Evolutionary conservation across 768 basidiomycete species (phyloP).

Genomic region (Amanita phalloides): DNA sequence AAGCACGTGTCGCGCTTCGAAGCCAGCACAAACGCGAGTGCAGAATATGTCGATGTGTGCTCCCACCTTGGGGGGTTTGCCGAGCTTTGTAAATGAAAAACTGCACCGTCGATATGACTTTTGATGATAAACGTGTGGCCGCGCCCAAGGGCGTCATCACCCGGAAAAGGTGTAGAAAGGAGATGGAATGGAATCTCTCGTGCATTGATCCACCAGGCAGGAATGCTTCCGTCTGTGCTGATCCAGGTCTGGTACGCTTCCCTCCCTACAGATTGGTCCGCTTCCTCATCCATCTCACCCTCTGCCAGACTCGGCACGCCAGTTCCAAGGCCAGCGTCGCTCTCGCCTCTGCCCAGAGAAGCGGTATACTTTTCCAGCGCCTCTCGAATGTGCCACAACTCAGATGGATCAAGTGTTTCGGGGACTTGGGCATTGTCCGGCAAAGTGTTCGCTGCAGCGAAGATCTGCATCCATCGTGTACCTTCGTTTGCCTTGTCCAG

Average conservation of each 20-base stretch:
- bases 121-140: slow-evolving; percentile 49
- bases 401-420: slow-evolving; percentile 82
- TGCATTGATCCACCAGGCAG: slow-evolving; percentile 27
- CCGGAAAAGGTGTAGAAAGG: slow-evolving; percentile 68
- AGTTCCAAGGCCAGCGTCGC: slow-evolving; percentile 51
- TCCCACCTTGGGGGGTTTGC: slow-evolving; percentile 37
- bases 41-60: slow-evolving; percentile 79
- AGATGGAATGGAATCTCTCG: slow-evolving; percentile 33
- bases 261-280: slow-evolving; percentile 66
- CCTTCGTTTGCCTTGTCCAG: slow-evolving; percentile 80
- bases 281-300: slow-evolving; percentile 89
- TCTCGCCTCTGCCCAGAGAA: slow-evolving; percentile 50
- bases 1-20: slow-evolving; percentile 88
- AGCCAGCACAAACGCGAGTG: slow-evolving; percentile 87
- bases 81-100: slow-evolving; percentile 36
- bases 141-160: slow-evolving; percentile 15
- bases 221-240: slow-evolving; percentile 32
- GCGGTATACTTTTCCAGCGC: slow-evolving; percentile 80
- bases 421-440: slow-evolving; percentile 57
- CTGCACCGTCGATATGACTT: slow-evolving; percentile 61
- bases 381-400: slow-evolving; percentile 71
- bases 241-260: slow-evolving; percentile 61
- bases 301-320: slow-evolving; percentile 73
- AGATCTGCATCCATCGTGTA: slow-evolving; percentile 82
- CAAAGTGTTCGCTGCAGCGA: slow-evolving; percentile 37